Conservation (phyloP, 495 filamentous ascomycete genomes). For the Aspergillus sparsus region DNA sequence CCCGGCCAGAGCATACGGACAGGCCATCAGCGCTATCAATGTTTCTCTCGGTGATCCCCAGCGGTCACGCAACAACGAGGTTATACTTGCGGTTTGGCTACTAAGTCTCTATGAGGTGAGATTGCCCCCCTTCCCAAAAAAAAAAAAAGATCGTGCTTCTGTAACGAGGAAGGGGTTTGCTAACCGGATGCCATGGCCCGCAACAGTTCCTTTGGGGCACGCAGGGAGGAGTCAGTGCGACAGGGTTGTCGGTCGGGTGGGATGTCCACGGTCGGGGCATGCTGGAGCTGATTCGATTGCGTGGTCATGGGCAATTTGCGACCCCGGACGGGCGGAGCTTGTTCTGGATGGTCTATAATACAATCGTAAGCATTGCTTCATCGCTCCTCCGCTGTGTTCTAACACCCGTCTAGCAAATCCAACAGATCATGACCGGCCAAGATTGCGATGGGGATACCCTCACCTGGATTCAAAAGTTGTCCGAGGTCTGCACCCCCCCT, state of each 20-base stretch:
- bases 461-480: background rate
- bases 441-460: background rate
- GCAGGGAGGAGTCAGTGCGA: too few species aligned
- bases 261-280: background rate
- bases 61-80: background rate
- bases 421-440: background rate
- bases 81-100: background rate
- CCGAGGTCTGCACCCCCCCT: background rate
- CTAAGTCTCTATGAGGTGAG: slow-evolving; percentile 3
- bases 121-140: background rate
- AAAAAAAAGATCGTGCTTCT: too few species aligned
- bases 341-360: slow-evolving; percentile 7
- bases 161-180: too few species aligned
- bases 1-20: background rate
- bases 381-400: background rate
- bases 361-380: background rate
- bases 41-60: background rate
- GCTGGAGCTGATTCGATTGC: slow-evolving; percentile 3
- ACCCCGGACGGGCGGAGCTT: background rate
- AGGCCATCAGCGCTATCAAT: background rate
- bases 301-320: background rate
- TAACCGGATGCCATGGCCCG: background rate
- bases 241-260: background rate
- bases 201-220: slow-evolving; percentile 1
- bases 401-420: background rate